Base-by-base conservation (phyloP, 176 grass and related monocot genomes). In the Microstegium vimineum region DNA sequence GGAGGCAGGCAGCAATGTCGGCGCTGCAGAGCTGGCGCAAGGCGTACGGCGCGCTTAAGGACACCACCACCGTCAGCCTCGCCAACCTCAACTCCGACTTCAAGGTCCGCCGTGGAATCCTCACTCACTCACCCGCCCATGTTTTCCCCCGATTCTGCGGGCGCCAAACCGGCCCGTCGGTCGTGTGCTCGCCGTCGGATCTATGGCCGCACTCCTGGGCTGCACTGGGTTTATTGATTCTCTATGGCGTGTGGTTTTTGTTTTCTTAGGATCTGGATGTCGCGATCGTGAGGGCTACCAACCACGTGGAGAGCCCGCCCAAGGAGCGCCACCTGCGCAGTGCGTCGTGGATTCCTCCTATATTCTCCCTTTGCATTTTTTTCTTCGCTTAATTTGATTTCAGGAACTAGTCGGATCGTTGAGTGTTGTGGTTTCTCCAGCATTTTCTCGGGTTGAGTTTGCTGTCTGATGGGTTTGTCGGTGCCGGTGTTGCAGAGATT, bases 1-100 rank as follows among this genome's bases (percentile, higher is more conserved):
- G 42, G 26, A 9, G 62, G 22, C 49, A 51, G 20, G 59, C 62
- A 37, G 56, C 30, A 86, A 97, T 97, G 94, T 74, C 90, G 87
- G 83, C 90, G 76, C 47, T 94, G 73, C 92, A 92, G 86, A 90
- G 94, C 77, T 97, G 94, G 94, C 88, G 94, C 83, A 91, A 85
- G 92, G 94, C 94, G 69, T 94, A 94, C 68, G 94, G 94, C 78
- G 90, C 92, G 82, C 88, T 97, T 57, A 97, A 97, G 76, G 94
- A 97, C 71, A 73, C 86, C 74, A 94, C 95, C 84, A 94, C 95
- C 66, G 92, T 98, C 83, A 83, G 92, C 73, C 86, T 98, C 66
- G 92, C 92, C 69, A 98, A 91, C 69, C 81, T 98, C 84, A 98
- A 91, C 90, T 94, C 90, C 92, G 95, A 98, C 72, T 98, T 98